These are phyloP conservation scores for sorghum (Sorghum bicolor) DNA, from an alignment of 176 grass and related monocot genomes.

Conservation along the genomic window Sorghum_bicolor_NCBIv3 NC_012876.2:63952001-63952500, in stretches of 20 bases:
- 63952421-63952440: constrained; percentile 79
- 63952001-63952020: constrained; percentile 95
- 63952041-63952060: constrained; percentile 75
- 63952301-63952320: constrained; percentile 72
- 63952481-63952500: constrained; percentile 94
- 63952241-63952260: constrained; percentile 66
- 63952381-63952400: constrained; percentile 74
- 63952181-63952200: constrained; percentile 68
- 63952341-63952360: constrained; percentile 69
- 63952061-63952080: constrained; percentile 70
- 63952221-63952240: constrained; percentile 83
- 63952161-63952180: constrained; percentile 66
- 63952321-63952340: constrained; percentile 56
- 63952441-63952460: constrained; percentile 80
- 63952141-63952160: constrained; percentile 20
- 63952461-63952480: constrained; percentile 60
- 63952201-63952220: constrained; percentile 70
- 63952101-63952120: constrained; percentile 62
- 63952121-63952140: constrained; percentile 47
- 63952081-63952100: constrained; percentile 48
- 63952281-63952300: constrained; percentile 55
- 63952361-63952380: constrained; percentile 89
- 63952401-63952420: constrained; percentile 75
- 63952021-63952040: constrained; percentile 82
- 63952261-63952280: constrained; percentile 84